These are phyloP conservation scores for Lactuca saligna DNA, from an alignment of 129 eudicot species.

Conservation along the genomic window DNA sequence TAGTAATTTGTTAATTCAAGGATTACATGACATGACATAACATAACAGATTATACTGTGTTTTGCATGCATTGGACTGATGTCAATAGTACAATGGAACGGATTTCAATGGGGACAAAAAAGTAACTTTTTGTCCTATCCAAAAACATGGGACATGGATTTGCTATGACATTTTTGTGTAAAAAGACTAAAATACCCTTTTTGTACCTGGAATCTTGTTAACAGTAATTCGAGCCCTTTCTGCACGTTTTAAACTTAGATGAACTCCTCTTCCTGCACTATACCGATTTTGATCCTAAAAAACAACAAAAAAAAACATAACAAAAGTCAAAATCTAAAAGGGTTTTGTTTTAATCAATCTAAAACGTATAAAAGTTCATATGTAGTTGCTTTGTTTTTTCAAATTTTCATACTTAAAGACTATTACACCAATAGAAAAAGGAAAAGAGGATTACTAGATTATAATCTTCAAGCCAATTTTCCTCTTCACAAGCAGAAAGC, in stretches of 20 bases:
- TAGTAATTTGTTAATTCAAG: conserved; percentile 11
- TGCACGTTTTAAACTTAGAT: conserved; percentile 83
- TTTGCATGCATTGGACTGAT: too few species aligned
- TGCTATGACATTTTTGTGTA: too few species aligned
- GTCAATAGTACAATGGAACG: too few species aligned
- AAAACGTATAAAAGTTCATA: neutral
- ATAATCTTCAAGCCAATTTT: conserved; percentile 96
- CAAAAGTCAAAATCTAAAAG: conserved; percentile 9
- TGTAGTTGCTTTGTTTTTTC: neutral
- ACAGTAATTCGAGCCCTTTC: conserved; percentile 83
- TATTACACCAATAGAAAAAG: neutral
- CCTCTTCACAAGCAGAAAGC: conserved; percentile 94
- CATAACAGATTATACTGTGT: too few species aligned
- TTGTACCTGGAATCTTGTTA: conserved; percentile 80
- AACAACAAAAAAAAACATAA: conserved; percentile 22
- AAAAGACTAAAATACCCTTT: neutral
- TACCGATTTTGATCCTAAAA: conserved; percentile 70
- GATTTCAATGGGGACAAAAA: too few species aligned
- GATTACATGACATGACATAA: neutral
- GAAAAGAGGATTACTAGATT: conserved; percentile 48
- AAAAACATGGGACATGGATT: neutral
- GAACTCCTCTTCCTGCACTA: conserved; percentile 94
- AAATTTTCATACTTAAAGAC: too few species aligned
- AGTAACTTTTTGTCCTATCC: neutral
- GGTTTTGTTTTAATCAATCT: conserved; percentile 8